Evolutionary conservation across 2,329 filamentous ascomycete genomes (phyloP), one percentile per base, ranked within the genome.

Genomic region (Xylariaceae sp.): DNA sequence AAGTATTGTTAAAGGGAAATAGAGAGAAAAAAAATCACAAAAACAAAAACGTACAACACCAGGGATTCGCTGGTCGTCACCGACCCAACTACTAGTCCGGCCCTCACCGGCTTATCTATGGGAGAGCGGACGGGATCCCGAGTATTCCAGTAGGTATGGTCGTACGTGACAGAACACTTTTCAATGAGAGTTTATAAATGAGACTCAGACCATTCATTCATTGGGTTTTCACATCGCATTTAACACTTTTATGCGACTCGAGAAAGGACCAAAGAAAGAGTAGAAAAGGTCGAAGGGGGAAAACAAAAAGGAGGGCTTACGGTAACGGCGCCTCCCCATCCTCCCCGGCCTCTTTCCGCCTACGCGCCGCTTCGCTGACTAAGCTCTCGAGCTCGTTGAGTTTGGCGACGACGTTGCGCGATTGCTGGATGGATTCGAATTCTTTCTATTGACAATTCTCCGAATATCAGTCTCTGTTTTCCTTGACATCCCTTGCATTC

Each of bases 321-420:
- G 78, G 76, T 40, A 73, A 70, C 4, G 77, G 76, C 5, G 62
- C 65, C 30, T 19, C 50, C 37, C 45, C 56, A 29, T 55, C 61
- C 49, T 60, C 57, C 29, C 64, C 58, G 30, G 70, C 67, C 30
- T 71, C 67, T 42, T 68, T 62, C 47, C 72, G 67, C 54, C 75
- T 68, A 51, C 61, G 59, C 47, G 68, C 70, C 4, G 82, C 83
- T 50, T 80, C 79, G 53, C 68, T 71, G 48, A 83, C 74, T 11
- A 86, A 72, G 30, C 62, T 70, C 64, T 86, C 83, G 5, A 85
- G 74, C 66, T 80, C 76, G 66, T 86, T 86, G 7, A 86, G 73
- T 56, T 77, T 77, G 40, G 72, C 71, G 2, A 86, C 75, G 9
- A 85, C 81, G 44, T 75, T 71, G 56, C 81, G 70, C 55, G 73